Conservation (phyloP, 2,329 filamentous ascomycete genomes). For the Leptosphaerulina australis region DNA sequence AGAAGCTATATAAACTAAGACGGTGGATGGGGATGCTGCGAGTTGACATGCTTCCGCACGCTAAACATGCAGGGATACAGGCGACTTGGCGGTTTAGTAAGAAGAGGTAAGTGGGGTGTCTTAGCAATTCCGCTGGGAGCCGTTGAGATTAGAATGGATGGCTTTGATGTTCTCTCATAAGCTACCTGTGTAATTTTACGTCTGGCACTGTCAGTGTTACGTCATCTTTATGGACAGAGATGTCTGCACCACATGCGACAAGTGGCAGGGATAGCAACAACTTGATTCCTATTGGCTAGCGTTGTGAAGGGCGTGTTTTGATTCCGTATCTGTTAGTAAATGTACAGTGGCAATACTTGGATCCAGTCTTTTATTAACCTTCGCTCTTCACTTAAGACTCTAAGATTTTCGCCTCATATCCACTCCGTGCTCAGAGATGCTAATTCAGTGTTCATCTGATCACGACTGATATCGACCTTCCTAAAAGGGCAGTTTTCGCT, state of each 20-base stretch:
- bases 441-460: background rate
- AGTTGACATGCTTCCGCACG: constrained; percentile 14
- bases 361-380: background rate
- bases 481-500: background rate
- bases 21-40: constrained; percentile 22
- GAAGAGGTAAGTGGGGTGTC: constrained; percentile 7
- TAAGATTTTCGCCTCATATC: background rate
- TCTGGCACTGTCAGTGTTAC: background rate
- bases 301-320: background rate
- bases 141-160: background rate
- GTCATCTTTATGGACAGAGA: background rate
- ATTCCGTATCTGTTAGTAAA: background rate
- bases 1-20: constrained; percentile 29
- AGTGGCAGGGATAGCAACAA: background rate
- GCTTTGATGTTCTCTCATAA: background rate
- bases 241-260: background rate
- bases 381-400: background rate
- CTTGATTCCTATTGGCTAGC: background rate
- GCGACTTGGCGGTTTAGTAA: constrained; percentile 8
- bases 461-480: constrained; percentile 1
- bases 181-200: background rate
- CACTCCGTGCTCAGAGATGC: background rate
- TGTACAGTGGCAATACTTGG: background rate
- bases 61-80: background rate
- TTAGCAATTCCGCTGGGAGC: background rate